Evolutionary conservation across 495 filamentous ascomycete species (phyloP).

Genomic region (Daldinia concentrica): DNA sequence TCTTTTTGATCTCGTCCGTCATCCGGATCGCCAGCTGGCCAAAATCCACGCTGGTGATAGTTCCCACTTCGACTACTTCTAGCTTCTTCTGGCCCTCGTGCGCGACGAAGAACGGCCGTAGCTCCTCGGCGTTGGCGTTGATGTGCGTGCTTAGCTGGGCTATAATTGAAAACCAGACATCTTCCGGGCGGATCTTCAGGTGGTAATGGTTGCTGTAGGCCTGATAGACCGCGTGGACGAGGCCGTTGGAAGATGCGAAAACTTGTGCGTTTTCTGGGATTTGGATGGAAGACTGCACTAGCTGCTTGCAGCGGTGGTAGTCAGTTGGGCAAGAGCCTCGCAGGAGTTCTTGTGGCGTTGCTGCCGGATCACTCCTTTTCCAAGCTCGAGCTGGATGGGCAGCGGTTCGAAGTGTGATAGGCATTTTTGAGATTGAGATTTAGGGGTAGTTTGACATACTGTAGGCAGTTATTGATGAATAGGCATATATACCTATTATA

Average conservation of each 20-base stretch:
- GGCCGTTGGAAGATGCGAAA: neutral
- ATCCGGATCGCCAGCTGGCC: slow-evolving; percentile 1
- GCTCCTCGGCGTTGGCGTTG: slow-evolving; percentile 50
- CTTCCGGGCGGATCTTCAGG: slow-evolving; percentile 52
- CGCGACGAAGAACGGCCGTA: slow-evolving; percentile 48
- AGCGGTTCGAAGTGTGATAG: slow-evolving; percentile 3
- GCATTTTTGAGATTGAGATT: neutral
- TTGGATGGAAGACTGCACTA: neutral
- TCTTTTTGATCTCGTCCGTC: neutral
- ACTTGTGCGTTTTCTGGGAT: neutral
- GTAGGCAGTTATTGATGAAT: neutral
- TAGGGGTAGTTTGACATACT: neutral
- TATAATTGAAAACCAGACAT: slow-evolving; percentile 54
- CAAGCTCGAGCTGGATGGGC: neutral
- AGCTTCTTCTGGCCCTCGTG: slow-evolving; percentile 50
- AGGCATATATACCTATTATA: too few species aligned
- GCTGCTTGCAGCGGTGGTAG: neutral
- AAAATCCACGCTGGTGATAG: neutral
- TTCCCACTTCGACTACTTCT: neutral
- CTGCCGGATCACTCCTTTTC: neutral
- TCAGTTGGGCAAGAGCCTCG: neutral
- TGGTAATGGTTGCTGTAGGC: slow-evolving; percentile 40
- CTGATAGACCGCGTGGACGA: neutral
- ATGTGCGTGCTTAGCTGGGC: slow-evolving; percentile 48
- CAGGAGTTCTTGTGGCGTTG: neutral